A percentile compares a stretch with the other conserved stretches of the same genome.
These are phyloP conservation scores for Curvularia hawaiiensis DNA, from an alignment of 2,329 filamentous ascomycete species.

Conservation along the genomic window DNA sequence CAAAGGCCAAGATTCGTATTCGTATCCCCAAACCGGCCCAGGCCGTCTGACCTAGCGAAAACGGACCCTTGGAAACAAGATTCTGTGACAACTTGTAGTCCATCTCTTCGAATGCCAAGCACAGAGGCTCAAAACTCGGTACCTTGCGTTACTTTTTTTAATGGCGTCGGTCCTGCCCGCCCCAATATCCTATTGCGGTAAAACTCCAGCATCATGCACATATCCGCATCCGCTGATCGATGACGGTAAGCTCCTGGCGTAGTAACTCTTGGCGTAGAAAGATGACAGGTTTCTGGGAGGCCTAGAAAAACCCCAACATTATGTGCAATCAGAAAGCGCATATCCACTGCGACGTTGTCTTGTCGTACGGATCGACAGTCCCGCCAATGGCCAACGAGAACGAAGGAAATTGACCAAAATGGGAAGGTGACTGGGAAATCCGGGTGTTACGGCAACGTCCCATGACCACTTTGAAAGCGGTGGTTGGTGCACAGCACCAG, in stretches of 20 bases:
- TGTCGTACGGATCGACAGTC: background rate
- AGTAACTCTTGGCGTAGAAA: background rate
- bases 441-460: conserved; percentile 1
- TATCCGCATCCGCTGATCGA: background rate
- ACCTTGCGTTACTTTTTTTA: background rate
- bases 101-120: background rate
- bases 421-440: conserved; percentile 1
- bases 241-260: conserved; percentile 1
- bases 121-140: background rate
- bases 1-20: background rate
- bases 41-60: background rate
- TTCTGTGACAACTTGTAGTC: background rate
- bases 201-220: background rate
- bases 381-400: no score
- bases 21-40: background rate
- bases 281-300: background rate
- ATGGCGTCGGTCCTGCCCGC: background rate
- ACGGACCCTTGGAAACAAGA: background rate
- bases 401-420: background rate
- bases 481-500: background rate
- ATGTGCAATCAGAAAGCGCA: background rate
- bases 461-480: background rate
- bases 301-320: background rate
- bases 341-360: background rate
- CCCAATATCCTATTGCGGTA: background rate